Evolutionary conservation across 768 basidiomycete genomes (phyloP), one percentile per base, ranked within the genome.

Genomic region (Hysterangium stoloniferum): DNA sequence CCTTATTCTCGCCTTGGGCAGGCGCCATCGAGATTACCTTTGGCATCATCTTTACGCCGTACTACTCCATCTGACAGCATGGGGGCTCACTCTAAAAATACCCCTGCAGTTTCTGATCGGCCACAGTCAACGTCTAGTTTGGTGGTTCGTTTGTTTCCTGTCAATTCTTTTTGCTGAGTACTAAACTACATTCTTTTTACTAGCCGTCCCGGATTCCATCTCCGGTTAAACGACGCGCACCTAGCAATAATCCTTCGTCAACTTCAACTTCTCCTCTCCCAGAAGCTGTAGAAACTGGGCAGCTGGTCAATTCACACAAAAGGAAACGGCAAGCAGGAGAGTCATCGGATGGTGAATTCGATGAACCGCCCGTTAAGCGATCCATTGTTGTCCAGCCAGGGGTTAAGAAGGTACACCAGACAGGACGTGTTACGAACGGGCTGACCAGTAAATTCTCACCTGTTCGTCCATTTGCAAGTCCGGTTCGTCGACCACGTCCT

Each of bases 181-280:
- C 44, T 45, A 45, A 45, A 22, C 3, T 3, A 28, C 2, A 25
- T 34, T 17, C 17, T 9, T 41, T 8, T 22, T 20, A 8, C 8
- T 35, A 51, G 49, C 49, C 49, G n/a, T 51, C 49, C 7, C 49
- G 37, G 29, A 51, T 51, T 27, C 49, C 49, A 28, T 51, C 49
- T 6, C 49, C 49, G 13, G 12, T 25, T 20, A 51, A 51, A 31
- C 49, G 35, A 40, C 13, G 20, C 7, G 25, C 48, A 29, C 4
- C 24, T 24, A n/a, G 13, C 6, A 17, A 33, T 37, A 8, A 48
- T 19, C 46, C 32, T n/a, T 17, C 44, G 3, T 5, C 12, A 29
- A 17, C 44, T 4, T 13, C 44, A 12, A n/a, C 44, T 17, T 15
- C 20, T 13, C 12, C 25, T 12, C 13, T 31, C 44, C 33, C 44